Evolutionary conservation across 108 stramenopile genomes (phyloP), one percentile per base, ranked within the genome.

Genomic region (Cylindrotheca closterium): DNA sequence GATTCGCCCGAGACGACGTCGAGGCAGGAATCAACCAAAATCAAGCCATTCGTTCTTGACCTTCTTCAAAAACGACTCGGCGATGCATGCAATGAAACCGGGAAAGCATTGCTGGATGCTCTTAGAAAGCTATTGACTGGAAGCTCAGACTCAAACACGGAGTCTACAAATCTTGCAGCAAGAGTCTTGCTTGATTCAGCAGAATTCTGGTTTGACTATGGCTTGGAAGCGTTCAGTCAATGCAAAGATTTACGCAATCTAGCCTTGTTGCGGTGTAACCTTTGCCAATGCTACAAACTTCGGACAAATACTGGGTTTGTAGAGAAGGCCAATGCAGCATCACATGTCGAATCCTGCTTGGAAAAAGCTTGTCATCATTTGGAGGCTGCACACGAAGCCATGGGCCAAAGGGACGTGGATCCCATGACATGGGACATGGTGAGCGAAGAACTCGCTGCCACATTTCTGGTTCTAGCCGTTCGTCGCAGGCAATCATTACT

Each of bases 391-490:
- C 92, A 93, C 61, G 78, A 81, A 30, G 62, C 78, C 3, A 59
- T 93, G 59, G 87, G 83, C 4, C 58, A 77, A 17, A 75, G 89
- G n/a, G 89, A 90, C 51, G 67, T 64, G 4, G 89, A 93, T 68
- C 73, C 79, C 3, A 55, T 70, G 15, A 86, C 85, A 3, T 93
- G 92, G 92, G 89, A 93, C 57, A 87, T 93, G 87, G 92, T 93
- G 10, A 83, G 83, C 47, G 67, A 81, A 23, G 89, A 93, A 56
- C 81, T 93, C 10, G 92, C 92, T 7, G 82, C 87, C 1, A 89
- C 87, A 0, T 78, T 84, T 24, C 72, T 93, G 56, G 88, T 93
- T 8, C 60, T 93, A 19, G 92, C 87, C 5, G 89, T 91, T 21
- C 80, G 92, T 26, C 65, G 92, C 30, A 71, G 92, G 19, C 92